Percentiles rank a stretch among this genome's conserved stretches.
Evolutionary conservation across 768 basidiomycete genomes (phyloP).

Genomic region (Calocera cornea): DNA sequence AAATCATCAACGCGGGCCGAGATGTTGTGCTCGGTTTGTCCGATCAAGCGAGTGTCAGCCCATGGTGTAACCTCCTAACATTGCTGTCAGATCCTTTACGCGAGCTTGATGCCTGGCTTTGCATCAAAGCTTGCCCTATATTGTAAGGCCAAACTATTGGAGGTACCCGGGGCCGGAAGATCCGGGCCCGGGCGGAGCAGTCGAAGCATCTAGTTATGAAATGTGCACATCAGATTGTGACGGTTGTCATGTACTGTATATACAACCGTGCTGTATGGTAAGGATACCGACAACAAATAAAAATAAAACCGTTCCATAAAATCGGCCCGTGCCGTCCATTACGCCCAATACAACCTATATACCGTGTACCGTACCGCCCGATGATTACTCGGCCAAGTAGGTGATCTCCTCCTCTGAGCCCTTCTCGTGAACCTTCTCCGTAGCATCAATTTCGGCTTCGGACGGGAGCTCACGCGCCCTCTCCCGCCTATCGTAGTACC

Average conservation of each 20-base stretch:
- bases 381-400: not conserved
- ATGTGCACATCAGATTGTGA: too few species aligned
- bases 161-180: too few species aligned
- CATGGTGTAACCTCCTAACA: too few species aligned
- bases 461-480: not conserved
- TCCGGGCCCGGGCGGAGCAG: too few species aligned
- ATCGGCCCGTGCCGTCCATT: not conserved
- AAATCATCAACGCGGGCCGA: too few species aligned
- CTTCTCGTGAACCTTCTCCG: not conserved
- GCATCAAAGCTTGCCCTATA: too few species aligned
- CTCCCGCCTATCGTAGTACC: not conserved
- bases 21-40: too few species aligned
- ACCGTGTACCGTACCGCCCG: not conserved
- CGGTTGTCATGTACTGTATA: not conserved
- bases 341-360: not conserved
- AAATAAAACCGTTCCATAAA: not conserved
- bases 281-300: not conserved
- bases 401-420: not conserved
- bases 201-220: too few species aligned
- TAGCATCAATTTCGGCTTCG: not conserved
- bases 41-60: too few species aligned
- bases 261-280: not conserved
- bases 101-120: too few species aligned
- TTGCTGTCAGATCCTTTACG: too few species aligned
- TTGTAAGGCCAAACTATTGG: too few species aligned